phyloP scores from a whole-genome alignment of 441 rosid species.

The Flueggea neowawraea region DNA sequence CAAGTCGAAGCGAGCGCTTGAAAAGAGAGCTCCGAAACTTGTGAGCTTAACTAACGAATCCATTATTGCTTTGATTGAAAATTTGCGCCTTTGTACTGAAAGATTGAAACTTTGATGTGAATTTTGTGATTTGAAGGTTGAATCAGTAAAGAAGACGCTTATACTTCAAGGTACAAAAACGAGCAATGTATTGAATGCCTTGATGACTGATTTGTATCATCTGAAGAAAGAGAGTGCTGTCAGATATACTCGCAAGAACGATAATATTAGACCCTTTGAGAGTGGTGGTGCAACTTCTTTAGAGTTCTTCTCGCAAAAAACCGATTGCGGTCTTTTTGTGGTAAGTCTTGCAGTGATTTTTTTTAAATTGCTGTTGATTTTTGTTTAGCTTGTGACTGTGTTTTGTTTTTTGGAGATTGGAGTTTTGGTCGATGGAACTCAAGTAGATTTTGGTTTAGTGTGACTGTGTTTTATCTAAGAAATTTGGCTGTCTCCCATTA shows the following conservation, averaged over 20 bases:
- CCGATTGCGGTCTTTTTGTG: conserved; percentile 91
- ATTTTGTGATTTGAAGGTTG: conserved; percentile 44
- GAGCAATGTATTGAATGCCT: conserved; percentile 57
- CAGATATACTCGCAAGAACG: conserved; percentile 85
- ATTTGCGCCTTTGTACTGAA: not conserved
- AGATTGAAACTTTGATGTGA: not conserved
- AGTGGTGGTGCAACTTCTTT: conserved; percentile 87
- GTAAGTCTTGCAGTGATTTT: conserved; percentile 31
- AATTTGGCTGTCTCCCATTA: too few species aligned
- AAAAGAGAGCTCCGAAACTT: conserved; percentile 73
- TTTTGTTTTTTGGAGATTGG: too few species aligned
- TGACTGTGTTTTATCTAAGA: too few species aligned
- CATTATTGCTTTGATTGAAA: too few species aligned
- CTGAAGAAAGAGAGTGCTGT: conserved; percentile 73
- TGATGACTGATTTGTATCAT: conserved; percentile 64
- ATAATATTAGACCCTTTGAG: conserved; percentile 90
- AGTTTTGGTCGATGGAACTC: too few species aligned
- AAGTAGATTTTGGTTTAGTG: too few species aligned
- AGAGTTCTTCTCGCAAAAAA: conserved; percentile 89
- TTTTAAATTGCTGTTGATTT: too few species aligned
- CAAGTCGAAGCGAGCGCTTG: conserved; percentile 60
- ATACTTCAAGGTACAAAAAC: conserved; percentile 88
- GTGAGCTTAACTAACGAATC: conserved; percentile 26
- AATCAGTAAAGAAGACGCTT: conserved; percentile 90
- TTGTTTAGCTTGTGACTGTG: too few species aligned